Evolutionary conservation across 176 grass and related monocot genomes (phyloP).

Genomic region (Stipa capillata): DNA sequence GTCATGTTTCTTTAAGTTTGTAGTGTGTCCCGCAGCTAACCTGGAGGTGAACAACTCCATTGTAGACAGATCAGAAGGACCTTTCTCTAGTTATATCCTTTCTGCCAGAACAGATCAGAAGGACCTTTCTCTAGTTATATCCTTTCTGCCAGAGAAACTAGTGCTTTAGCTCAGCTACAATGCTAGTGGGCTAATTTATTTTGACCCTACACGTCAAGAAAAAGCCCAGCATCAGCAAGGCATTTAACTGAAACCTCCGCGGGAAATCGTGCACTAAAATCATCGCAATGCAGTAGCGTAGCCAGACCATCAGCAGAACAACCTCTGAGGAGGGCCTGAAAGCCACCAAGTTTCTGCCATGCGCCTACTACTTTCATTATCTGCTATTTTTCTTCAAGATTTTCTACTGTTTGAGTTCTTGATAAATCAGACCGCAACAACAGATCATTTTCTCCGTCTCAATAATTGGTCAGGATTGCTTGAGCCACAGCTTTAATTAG

Average conservation of each 20-base stretch:
- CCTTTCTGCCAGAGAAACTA: conserved; percentile 28
- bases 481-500: no score
- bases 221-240: conserved; percentile 70
- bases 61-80: conserved; percentile 27
- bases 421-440: no score
- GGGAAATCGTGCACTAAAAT: conserved; percentile 43
- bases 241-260: conserved; percentile 51
- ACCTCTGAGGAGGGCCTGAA: conserved; percentile 63
- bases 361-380: no score
- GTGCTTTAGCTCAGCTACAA: background rate
- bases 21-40: background rate
- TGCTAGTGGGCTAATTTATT: background rate
- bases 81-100: conserved; percentile 61
- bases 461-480: no score
- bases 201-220: conserved; percentile 57
- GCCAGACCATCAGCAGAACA: conserved; percentile 79
- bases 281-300: conserved; percentile 58
- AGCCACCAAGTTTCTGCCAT: no score
- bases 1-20: background rate
- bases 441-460: no score
- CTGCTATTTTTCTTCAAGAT: no score
- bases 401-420: no score
- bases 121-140: conserved; percentile 52
- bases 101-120: conserved; percentile 40
- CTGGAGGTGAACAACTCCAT: conserved; percentile 63